Conservation (phyloP, 2,329 filamentous ascomycete species). For the Xylariaceae sp. region DNA sequence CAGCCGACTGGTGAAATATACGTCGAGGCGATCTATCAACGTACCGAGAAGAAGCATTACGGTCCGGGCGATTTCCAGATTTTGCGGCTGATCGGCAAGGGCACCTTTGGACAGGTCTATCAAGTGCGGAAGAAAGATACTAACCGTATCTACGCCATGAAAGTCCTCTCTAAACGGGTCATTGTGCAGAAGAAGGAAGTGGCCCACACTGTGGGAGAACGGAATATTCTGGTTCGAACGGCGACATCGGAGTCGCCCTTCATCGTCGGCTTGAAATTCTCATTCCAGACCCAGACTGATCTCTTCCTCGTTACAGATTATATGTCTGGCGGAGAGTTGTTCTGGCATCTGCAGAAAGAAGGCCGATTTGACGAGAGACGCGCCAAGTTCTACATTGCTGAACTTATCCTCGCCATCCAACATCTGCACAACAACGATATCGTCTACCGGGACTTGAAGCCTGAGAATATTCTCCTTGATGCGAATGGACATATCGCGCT, state of each 20-base stretch:
- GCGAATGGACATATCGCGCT: conserved; percentile 97
- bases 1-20: conserved; percentile 82
- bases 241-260: conserved; percentile 95
- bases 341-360: conserved; percentile 98
- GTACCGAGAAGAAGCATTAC: conserved; percentile 82
- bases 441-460: conserved; percentile 94
- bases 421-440: conserved; percentile 97
- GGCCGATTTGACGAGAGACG: conserved; percentile 90
- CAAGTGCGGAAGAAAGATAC: conserved; percentile 98
- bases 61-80: conserved; percentile 96
- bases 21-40: conserved; percentile 79
- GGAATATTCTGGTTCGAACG: conserved; percentile 94
- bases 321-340: conserved; percentile 97
- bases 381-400: conserved; percentile 98
- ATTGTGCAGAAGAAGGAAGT: conserved; percentile 99
- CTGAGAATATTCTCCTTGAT: conserved; percentile 94
- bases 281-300: conserved; percentile 95
- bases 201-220: conserved; percentile 91
- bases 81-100: conserved; percentile 92
- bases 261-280: conserved; percentile 97
- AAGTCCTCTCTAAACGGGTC: conserved; percentile 97
- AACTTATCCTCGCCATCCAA: conserved; percentile 89
- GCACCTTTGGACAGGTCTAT: conserved; percentile 97
- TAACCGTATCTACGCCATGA: conserved; percentile 96
- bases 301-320: conserved; percentile 98